Conservation (phyloP, 305 asterid species). For the Stenogyne calaminthoides region DNA sequence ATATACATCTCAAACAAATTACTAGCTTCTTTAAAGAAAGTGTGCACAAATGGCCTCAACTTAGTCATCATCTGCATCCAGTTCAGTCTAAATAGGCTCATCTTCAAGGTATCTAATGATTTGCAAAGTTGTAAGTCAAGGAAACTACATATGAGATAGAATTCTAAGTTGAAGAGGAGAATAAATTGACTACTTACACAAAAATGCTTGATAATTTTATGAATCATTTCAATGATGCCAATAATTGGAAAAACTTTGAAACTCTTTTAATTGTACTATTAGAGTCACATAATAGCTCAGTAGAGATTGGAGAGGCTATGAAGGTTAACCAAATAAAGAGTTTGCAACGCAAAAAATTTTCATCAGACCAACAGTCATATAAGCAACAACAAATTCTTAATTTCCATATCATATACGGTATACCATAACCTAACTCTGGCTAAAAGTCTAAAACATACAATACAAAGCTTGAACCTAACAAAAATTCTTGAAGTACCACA, state of each 20-base stretch:
- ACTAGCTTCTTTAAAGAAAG: conserved; percentile 77
- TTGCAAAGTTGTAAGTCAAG: conserved; percentile 26
- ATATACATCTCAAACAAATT: conserved; percentile 86
- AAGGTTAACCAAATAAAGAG: not conserved
- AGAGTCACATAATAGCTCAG: not conserved
- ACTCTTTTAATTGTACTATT: not conserved
- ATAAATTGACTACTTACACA: conserved; percentile 6
- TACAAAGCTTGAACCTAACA: not conserved
- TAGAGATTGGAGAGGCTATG: not conserved
- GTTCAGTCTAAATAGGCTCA: conserved; percentile 65
- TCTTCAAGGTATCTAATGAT: conserved; percentile 59
- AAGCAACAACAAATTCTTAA: not conserved
- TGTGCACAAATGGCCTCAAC: conserved; percentile 84
- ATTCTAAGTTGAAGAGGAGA: conserved; percentile 3
- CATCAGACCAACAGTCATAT: not conserved
- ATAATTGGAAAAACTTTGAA: not conserved
- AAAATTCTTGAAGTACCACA: conserved; percentile 13
- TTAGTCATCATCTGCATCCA: conserved; percentile 89
- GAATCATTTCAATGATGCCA: not conserved
- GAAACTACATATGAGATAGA: not conserved
- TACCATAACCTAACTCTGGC: not conserved
- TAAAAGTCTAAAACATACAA: not conserved
- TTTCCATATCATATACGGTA: not conserved
- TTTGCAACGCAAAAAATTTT: not conserved
- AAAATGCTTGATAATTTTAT: not conserved